Evolutionary conservation across 768 basidiomycete genomes (phyloP).

Genomic region (Russula earlei): DNA sequence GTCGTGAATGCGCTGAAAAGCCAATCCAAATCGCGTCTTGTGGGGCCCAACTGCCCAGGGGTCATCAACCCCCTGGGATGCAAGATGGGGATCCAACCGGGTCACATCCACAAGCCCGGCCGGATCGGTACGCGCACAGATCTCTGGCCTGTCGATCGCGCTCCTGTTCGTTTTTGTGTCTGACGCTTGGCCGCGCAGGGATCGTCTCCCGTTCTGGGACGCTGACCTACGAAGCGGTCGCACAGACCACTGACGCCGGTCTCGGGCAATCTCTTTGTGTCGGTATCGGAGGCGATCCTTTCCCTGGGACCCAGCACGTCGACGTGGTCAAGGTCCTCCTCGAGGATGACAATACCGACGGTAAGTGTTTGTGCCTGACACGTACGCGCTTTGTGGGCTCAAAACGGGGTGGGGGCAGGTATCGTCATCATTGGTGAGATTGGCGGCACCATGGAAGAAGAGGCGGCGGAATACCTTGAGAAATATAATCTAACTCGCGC

Average conservation of each 20-base stretch:
- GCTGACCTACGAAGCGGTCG: conserved; percentile 97
- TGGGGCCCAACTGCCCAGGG: conserved; percentile 98
- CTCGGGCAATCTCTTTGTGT: conserved; percentile 95
- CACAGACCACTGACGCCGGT: conserved; percentile 91
- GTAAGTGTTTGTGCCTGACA: conserved; percentile 30
- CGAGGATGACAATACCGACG: conserved; percentile 88
- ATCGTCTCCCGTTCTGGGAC: conserved; percentile 95
- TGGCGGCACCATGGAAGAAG: conserved; percentile 98
- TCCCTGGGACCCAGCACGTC: conserved; percentile 91
- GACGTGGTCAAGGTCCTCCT: conserved; percentile 96
- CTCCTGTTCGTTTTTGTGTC: not conserved
- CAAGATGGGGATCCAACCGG: conserved; percentile 99
- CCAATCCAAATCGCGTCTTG: conserved; percentile 90
- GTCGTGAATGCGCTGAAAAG: conserved; percentile 90
- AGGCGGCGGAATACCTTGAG: conserved; percentile 93
- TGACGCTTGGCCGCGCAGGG: conserved; percentile 34
- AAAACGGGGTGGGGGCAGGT: conserved; percentile 36
- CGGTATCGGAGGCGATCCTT: conserved; percentile 96
- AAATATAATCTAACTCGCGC: conserved; percentile 82
- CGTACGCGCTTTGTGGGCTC: not conserved
- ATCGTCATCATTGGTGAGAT: conserved; percentile 99
- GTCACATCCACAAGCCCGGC: conserved; percentile 94
- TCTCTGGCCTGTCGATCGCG: not conserved
- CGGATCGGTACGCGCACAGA: conserved; percentile 65
- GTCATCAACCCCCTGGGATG: conserved; percentile 95